A percentile compares a stretch with the other conserved stretches of the same genome.
Evolutionary conservation across 257 asterid genomes (phyloP).

Genomic region (Nyctanthes arbortristis): DNA sequence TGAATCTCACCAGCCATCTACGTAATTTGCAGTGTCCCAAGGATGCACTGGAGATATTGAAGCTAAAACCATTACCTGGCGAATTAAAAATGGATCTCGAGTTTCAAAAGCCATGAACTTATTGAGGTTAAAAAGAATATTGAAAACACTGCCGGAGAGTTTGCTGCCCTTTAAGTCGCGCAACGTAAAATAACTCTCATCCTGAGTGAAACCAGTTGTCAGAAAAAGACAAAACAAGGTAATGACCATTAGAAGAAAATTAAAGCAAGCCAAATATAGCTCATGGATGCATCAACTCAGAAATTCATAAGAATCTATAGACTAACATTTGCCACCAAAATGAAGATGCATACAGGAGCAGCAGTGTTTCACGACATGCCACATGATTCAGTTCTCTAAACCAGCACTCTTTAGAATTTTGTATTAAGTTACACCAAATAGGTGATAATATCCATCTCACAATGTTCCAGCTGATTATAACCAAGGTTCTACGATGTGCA

Average conservation of each 20-base stretch:
- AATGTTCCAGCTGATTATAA: conserved; percentile 17
- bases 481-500: no score
- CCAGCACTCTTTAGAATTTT: conserved; percentile 5
- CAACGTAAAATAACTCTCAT: conserved; percentile 75
- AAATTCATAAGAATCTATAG: conserved; percentile 4
- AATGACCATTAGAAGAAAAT: background rate
- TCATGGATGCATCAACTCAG: conserved; percentile 9
- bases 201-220: conserved; percentile 53
- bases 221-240: conserved; percentile 11
- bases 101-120: conserved; percentile 99
- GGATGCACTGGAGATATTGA: background rate
- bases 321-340: background rate
- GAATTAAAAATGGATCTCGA: conserved; percentile 96
- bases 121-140: conserved; percentile 94
- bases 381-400: conserved; percentile 17
- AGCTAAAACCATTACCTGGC: conserved; percentile 68
- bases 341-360: background rate
- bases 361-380: conserved; percentile 11
- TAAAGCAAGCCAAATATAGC: background rate
- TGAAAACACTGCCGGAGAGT: conserved; percentile 88
- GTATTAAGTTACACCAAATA: conserved; percentile 5
- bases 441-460: conserved; percentile 16
- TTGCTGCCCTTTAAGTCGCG: conserved; percentile 86
- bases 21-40: conserved; percentile 7
- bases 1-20: conserved; percentile 16